These are phyloP conservation scores for Primulina eburnea DNA, from an alignment of 257 asterid species.

Conservation along the genomic window DNA sequence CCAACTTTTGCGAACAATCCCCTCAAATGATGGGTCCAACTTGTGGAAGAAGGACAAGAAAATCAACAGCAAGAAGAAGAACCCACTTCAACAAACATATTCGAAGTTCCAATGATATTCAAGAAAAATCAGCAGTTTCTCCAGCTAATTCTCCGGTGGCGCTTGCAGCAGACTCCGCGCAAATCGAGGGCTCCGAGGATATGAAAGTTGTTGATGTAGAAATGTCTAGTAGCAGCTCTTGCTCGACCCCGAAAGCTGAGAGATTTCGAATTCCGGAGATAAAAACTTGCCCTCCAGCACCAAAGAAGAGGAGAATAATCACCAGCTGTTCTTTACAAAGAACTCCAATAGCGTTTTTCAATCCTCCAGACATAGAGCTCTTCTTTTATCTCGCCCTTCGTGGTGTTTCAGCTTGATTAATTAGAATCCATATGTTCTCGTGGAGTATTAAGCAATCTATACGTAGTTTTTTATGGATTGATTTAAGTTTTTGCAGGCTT, in stretches of 20 bases:
- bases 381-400: constrained; percentile 44
- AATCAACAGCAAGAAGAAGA: constrained; percentile 27
- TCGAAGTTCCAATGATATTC: constrained; percentile 2
- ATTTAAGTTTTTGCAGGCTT: too few relatives aligned
- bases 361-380: constrained; percentile 69
- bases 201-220: background rate
- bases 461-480: too few relatives aligned
- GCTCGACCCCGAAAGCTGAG: constrained; percentile 64
- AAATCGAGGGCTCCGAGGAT: background rate
- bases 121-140: constrained; percentile 20
- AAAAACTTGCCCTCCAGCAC: constrained; percentile 78
- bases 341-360: constrained; percentile 46
- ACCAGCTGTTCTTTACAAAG: constrained; percentile 36
- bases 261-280: constrained; percentile 63
- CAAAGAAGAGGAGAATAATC: constrained; percentile 51
- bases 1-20: too few relatives aligned
- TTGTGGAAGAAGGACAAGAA: constrained; percentile 33
- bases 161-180: too few relatives aligned
- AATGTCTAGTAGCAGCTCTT: constrained; percentile 23
- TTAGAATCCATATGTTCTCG: too few relatives aligned
- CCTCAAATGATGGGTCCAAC: constrained; percentile 39
- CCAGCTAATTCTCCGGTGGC: too few relatives aligned
- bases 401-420: too few relatives aligned
- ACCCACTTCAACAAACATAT: constrained; percentile 19
- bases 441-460: too few relatives aligned